Percentiles rank a stretch among this genome's conserved stretches.
Conservation (phyloP, 2,329 filamentous ascomycete genomes). For the Sarocladiaceae sp. region DNA sequence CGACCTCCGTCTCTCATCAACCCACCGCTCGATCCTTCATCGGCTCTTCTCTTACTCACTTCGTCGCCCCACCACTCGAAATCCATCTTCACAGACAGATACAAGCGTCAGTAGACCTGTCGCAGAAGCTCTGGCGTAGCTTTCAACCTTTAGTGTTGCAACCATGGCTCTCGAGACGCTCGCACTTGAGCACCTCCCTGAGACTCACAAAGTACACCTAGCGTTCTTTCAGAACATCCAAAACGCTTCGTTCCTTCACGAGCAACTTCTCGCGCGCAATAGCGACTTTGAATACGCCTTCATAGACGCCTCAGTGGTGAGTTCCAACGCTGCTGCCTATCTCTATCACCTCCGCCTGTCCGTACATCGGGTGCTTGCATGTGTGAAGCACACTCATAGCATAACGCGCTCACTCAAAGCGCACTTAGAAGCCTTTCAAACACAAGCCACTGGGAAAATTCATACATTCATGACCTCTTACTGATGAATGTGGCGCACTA, state of each 20-base stretch:
- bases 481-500: conserved; percentile 23
- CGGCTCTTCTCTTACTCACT: no score
- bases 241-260: conserved; percentile 72
- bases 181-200: conserved; percentile 67
- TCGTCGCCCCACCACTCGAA: no score
- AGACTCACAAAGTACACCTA: conserved; percentile 60
- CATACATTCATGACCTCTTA: not conserved
- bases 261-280: conserved; percentile 82
- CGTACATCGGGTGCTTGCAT: no score
- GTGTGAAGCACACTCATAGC: no score
- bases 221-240: conserved; percentile 69
- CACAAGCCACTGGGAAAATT: not conserved
- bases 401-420: not conserved
- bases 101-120: no score
- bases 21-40: no score
- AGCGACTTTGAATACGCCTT: conserved; percentile 87
- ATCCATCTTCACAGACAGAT: no score
- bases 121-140: no score
- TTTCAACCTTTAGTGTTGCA: no score
- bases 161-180: conserved; percentile 58
- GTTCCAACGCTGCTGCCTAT: not conserved
- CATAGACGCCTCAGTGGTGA: conserved; percentile 74
- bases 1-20: no score
- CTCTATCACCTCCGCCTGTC: no score
- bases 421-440: not conserved